phyloP scores from a whole-genome alignment of 805 yeast genomes.

The Maudiozyma pseudohumilis region DNA sequence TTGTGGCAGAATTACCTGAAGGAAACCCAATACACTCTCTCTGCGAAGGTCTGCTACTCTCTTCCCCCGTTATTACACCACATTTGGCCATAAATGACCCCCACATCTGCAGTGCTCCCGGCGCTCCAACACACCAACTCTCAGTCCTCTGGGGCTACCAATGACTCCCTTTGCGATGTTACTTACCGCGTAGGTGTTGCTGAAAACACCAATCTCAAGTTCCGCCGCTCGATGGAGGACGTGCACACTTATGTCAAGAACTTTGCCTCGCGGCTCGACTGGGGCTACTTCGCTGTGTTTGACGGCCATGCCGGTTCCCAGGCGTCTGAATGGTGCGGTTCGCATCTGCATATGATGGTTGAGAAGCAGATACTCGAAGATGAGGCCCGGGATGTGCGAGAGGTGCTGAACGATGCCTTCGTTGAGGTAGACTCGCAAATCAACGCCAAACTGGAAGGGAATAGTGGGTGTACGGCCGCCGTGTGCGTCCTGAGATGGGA shows the following conservation, averaged over 20 bases:
- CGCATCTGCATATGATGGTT: constrained; percentile 61
- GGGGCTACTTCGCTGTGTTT: constrained; percentile 92
- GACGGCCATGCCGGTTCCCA: constrained; percentile 97
- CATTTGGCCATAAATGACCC: no score
- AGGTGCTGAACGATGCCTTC: constrained; percentile 59
- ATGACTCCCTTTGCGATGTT: constrained; percentile 28
- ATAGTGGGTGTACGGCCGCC: constrained; percentile 91
- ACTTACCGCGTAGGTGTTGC: constrained; percentile 83
- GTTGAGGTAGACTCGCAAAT: constrained; percentile 65
- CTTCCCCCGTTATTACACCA: no score
- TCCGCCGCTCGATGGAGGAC: constrained; percentile 89
- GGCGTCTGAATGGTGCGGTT: constrained; percentile 92
- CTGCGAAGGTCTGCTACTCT: no score
- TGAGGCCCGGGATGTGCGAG: constrained; percentile 48
- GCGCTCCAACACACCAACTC: no score
- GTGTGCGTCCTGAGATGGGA: constrained; percentile 91
- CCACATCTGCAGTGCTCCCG: no score
- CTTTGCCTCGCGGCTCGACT: constrained; percentile 80
- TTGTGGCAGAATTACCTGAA: no score
- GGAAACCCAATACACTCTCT: no score
- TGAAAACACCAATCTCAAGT: constrained; percentile 76
- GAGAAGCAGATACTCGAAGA: constrained; percentile 46
- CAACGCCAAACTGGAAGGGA: constrained; percentile 49
- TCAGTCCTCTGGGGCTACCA: background rate
- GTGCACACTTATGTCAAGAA: constrained; percentile 89